A percentile compares a stretch with the other conserved stretches of the same genome.
Conservation (phyloP, 805 yeast species). For the Candida methanosorbosa region DNA sequence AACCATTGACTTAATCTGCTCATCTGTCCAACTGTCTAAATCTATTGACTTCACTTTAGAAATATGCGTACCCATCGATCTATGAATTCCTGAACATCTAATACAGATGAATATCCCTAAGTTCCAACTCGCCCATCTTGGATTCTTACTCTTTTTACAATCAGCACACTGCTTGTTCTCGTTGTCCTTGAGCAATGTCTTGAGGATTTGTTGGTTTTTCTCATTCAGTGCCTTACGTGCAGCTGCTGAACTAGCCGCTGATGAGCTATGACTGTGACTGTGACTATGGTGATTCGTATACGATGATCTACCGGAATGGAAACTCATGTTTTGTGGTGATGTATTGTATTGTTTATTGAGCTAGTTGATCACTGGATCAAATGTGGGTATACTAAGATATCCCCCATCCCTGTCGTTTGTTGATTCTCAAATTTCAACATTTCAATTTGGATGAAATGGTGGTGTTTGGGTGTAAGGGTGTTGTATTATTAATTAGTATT, state of each 20-base stretch:
- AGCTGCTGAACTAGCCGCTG: neutral
- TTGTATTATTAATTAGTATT: no score
- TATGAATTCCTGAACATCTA: conserved; percentile 91
- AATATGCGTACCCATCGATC: conserved; percentile 93
- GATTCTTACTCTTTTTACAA: conserved; percentile 83
- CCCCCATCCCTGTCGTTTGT: no score
- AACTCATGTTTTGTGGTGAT: neutral
- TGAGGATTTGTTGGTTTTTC: conserved; percentile 61
- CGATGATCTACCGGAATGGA: neutral
- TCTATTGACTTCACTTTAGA: conserved; percentile 90
- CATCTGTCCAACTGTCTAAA: conserved; percentile 94
- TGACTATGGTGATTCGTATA: no score
- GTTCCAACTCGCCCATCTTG: conserved; percentile 98
- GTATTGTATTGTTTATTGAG: neutral
- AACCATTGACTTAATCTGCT: conserved; percentile 74
- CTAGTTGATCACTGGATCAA: neutral
- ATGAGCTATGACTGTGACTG: neutral
- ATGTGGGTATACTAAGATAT: neutral
- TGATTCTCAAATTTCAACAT: no score
- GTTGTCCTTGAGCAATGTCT: conserved; percentile 66
- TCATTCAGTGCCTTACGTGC: conserved; percentile 21
- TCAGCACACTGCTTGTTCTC: conserved; percentile 82
- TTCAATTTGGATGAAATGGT: no score
- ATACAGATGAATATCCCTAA: conserved; percentile 90
- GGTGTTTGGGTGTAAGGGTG: no score